Base-by-base conservation (phyloP, 2,329 filamentous ascomycete species). In the Rhytidhysteron rufulum region DNA sequence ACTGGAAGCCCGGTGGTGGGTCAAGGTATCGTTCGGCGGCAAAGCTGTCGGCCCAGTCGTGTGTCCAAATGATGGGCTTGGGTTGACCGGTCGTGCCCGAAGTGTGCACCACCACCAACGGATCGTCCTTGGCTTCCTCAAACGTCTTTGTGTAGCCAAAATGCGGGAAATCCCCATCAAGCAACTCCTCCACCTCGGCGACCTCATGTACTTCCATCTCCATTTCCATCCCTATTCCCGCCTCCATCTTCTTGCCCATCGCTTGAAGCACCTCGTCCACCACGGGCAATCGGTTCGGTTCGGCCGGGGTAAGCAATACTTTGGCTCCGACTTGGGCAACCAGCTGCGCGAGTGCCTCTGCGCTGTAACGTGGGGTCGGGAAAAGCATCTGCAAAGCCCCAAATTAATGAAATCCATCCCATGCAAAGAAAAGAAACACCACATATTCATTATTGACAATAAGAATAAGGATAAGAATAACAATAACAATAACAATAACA, bases 71-170 rank as follows among this genome's bases (percentile, higher is more conserved):
- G 29, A 66, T 53, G 1, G 62, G 54, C 37, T 66, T 66, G 1
- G 63, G 64, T 8, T 57, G 39, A 2, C 63, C 62, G 1, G 62
- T 66, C 1, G 60, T 55, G 1, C 63, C 63, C 19, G 60, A 64
- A 1, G 63, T 61, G 41, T 65, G 62, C 27, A 66, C 25, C 1
- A 59, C 48, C 1, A 54, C 42, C 7, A 58, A 30, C 1, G 42
- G 50, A 20, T 65, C 60, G 16, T 36, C n/a, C 4, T 35, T 21
- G 25, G 54, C 50, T 27, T 54, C 50, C 13, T 50, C 47, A 30
- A 52, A 60, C 9, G 41, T 38, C 31, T 44, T 47, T 4, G 22
- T 15, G 25, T 40, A 47, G 16, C 27, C 31, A 27, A 33, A 47
- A 15, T 15, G 31, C 4, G 37, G 7, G 21, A 19, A 16, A 10